Evolutionary conservation across 2,329 filamentous ascomycete species (phyloP), one percentile per base, ranked within the genome.

Genomic region (Penicillium fuscoglaucum): DNA sequence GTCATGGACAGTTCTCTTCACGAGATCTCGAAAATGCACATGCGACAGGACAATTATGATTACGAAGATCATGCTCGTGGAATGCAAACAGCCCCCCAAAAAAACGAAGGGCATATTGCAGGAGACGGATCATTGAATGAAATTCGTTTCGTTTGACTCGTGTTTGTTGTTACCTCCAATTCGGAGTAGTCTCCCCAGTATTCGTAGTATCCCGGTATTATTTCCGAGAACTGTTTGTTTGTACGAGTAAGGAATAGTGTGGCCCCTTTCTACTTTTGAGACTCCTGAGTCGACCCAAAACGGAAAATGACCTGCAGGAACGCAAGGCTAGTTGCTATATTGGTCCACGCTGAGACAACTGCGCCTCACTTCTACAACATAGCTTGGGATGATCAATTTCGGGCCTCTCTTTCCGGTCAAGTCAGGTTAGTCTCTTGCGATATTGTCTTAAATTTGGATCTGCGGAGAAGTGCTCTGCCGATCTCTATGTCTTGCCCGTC

Each of bases 331-430:
- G 29, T 43, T 21, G 17, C 17, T 35, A 33, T 43, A 53, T 43
- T 54, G 29, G 50, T 54, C 50, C 43, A 53, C 37, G 37, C 50
- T 39, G n/a, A 54, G 50, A 54, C 55, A 48, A n/a, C 50, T 48
- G 37, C 50, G 44, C 55, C 44, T 57, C 43, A 19, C n/a, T 43
- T 29, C 28, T 19, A 29, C 12, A 33, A 15, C 31, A 33, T 12
- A 35, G n/a, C 29, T 29, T 45, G 8, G n/a, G 31, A 29, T 31
- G 31, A 33, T 33, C 31, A 33, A 13, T 33, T 33, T 31, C 33
- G 33, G 43, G 26, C 21, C 31, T 52, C 2, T 6, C 19, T 29
- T 19, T n/a, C 15, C 40, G 24, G 49, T 28, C 19, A 44, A 26
- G 21, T 10, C n/a, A 31, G 17, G n/a, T 33, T 33, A 12, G 13